Conservation (phyloP, 1,284 basidiomycete genomes). For the Rhizoctonia solani region DNA sequence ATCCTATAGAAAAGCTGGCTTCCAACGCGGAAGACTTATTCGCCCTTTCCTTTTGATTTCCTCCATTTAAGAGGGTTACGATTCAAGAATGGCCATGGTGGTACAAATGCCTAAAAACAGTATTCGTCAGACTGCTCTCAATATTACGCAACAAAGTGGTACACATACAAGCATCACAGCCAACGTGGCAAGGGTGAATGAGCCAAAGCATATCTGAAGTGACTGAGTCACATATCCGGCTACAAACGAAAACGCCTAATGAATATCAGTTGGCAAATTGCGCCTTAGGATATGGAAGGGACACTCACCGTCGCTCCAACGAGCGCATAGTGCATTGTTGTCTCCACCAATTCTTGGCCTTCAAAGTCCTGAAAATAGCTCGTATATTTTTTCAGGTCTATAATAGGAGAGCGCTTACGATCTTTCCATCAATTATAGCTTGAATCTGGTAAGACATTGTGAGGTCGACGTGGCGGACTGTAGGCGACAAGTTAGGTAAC, state of each 20-base stretch:
- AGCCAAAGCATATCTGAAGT: constrained; percentile 59
- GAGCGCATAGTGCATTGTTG: constrained; percentile 53
- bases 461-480: constrained; percentile 6
- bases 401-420: not conserved
- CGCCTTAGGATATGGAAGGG: not conserved
- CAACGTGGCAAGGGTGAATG: constrained; percentile 55
- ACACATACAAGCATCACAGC: constrained; percentile 58
- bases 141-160: constrained; percentile 11
- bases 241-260: constrained; percentile 64
- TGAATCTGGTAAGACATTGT: constrained; percentile 17
- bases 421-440: constrained; percentile 21
- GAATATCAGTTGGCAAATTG: not conserved
- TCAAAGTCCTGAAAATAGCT: constrained; percentile 73
- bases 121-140: constrained; percentile 9
- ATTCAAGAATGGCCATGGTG: constrained; percentile 71
- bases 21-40: constrained; percentile 39
- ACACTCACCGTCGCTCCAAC: constrained; percentile 48
- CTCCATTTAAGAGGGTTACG: constrained; percentile 68
- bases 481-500: constrained; percentile 8
- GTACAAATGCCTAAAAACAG: constrained; percentile 57
- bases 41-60: constrained; percentile 46
- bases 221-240: constrained; percentile 65
- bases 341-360: constrained; percentile 66
- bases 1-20: not conserved
- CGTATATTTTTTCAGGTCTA: not conserved